Base-by-base conservation (phyloP, 306 rosid genomes). In the Cercis canadensis region DNA sequence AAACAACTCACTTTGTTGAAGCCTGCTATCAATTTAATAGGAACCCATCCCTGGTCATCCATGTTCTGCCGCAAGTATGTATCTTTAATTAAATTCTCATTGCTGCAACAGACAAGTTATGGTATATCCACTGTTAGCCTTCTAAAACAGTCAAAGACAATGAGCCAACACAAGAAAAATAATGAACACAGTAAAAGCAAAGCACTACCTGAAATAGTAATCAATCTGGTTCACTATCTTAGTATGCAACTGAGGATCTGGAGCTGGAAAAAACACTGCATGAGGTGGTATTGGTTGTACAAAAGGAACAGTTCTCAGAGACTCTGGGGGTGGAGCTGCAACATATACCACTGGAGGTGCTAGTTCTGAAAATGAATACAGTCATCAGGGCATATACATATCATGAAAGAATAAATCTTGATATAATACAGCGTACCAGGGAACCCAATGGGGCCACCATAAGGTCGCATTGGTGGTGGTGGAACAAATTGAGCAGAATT, bases 11-110 rank as follows among this genome's bases (percentile, higher is more conserved):
- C 98, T 73, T 84, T 86, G 11, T 77, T 86, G 87, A 94, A 94
- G 67, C 84, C 78, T 51, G 96, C 97, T 65, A 94, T 85, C 78
- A 89, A 72, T 52, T 67, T 77, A 75, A 91, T 71, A 31, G 81
- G 86, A 86, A 94, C 96, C 95, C 95, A 91, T 51, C 98, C 98
- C 69, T 86, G 87, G 62, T 82, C 88, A 78, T 94, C 94, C 99
- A 91, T 91, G 63, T 86, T 85, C 83, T 68, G 67, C 85, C 99
- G 79, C 87, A 94, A 84, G 86, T 55, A 94, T 63, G 66, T 78
- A 75, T 94, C 99, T 71, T 76, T 90, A 69, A 91, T 54, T 78
- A 94, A 82, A 80, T 94, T 94, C 34, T 83, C 88, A 80, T 65
- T 61, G 71, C 97, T 94, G 96, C 92, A 89, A 67, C 59, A 72